A percentile compares a stretch with the other conserved stretches of the same genome.
These are phyloP conservation scores for Microstegium vimineum DNA, from an alignment of 176 grass and related monocot genomes.

Conservation along the genomic window DNA sequence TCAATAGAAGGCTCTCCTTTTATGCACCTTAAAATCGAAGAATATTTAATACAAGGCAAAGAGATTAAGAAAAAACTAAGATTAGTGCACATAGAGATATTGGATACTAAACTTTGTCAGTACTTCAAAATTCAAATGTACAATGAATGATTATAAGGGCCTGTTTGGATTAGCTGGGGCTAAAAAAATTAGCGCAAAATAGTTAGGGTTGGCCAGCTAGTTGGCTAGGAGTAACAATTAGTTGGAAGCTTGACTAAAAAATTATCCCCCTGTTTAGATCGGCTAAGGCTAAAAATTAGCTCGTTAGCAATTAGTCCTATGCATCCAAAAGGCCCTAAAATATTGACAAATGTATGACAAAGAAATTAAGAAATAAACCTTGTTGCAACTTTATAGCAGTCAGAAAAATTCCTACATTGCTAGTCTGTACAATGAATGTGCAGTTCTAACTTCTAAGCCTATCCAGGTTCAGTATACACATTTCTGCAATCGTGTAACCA, in stretches of 20 bases:
- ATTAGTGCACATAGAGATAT: background rate
- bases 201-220: background rate
- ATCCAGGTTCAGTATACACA: constrained; percentile 14
- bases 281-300: background rate
- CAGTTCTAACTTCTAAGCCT: background rate
- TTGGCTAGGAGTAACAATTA: background rate
- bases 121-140: background rate
- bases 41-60: constrained; percentile 12
- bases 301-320: background rate
- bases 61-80: constrained; percentile 7
- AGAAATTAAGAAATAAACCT: background rate
- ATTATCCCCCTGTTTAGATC: background rate
- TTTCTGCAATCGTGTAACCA: background rate
- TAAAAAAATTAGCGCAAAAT: background rate
- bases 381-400: background rate
- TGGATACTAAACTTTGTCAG: background rate
- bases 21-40: constrained; percentile 66
- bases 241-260: background rate
- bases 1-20: constrained; percentile 93
- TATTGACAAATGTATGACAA: background rate
- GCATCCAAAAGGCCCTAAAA: background rate
- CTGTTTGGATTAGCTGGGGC: background rate
- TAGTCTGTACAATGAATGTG: background rate
- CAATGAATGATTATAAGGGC: background rate
- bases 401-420: background rate